A percentile compares a stretch with the other conserved stretches of the same genome.
Conservation (phyloP, 768 basidiomycete species). For the Leucocoprinus leucothites region DNA sequence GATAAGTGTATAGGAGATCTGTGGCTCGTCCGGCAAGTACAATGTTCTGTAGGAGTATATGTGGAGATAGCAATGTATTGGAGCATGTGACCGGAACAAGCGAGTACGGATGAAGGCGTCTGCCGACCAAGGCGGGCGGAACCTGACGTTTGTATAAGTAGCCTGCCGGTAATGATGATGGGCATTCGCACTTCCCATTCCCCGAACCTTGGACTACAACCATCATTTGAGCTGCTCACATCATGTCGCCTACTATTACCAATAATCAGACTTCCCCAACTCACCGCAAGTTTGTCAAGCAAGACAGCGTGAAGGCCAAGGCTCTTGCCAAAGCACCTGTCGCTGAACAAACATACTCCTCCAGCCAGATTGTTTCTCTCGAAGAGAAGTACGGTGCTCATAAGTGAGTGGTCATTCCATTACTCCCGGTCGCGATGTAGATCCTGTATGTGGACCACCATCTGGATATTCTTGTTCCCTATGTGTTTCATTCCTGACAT, state of each 20-base stretch:
- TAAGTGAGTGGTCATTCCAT: slow-evolving; percentile 59
- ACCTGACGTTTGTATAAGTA: slow-evolving; percentile 9
- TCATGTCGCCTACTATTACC: slow-evolving; percentile 7
- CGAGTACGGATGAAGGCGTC: neutral
- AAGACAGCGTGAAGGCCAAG: slow-evolving; percentile 12
- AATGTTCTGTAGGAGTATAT: neutral
- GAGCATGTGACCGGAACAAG: slow-evolving; percentile 8
- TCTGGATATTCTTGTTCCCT: neutral
- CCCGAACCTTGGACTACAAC: slow-evolving; percentile 4
- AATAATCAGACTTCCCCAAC: slow-evolving; percentile 2
- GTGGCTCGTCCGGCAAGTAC: neutral
- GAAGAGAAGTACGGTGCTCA: slow-evolving; percentile 85
- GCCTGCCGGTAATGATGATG: slow-evolving; percentile 5
- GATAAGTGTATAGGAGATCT: neutral
- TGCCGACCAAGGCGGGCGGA: slow-evolving; percentile 18
- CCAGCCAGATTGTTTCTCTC: slow-evolving; percentile 59
- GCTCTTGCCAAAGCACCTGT: slow-evolving; percentile 5
- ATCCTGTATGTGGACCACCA: neutral
- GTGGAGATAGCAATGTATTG: neutral
- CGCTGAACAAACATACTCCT: slow-evolving; percentile 2
- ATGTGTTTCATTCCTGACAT: slow-evolving; percentile 1
- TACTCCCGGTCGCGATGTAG: neutral
- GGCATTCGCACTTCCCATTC: slow-evolving; percentile 1
- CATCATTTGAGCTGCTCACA: neutral
- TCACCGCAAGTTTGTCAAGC: slow-evolving; percentile 11